Evolutionary conservation across 495 filamentous ascomycete species (phyloP), one percentile per base, ranked within the genome.

Genomic region (Gamarada debralockiae): DNA sequence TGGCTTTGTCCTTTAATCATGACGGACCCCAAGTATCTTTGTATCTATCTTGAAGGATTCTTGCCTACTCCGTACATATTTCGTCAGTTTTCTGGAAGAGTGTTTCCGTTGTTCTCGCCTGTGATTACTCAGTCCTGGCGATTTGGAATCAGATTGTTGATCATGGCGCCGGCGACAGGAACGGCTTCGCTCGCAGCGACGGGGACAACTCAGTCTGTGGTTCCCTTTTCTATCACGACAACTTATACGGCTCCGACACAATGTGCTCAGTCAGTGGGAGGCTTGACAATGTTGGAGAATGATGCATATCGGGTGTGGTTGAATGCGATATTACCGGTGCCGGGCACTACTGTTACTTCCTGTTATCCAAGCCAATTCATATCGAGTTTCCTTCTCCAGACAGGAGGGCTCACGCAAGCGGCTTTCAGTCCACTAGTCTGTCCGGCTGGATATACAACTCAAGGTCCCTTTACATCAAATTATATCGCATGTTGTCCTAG

Each of bases 401-500:
- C 55, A n/a, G 13, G 55, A 34, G 33, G 58, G 37, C 24, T 58
- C 50, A 24, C 22, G 10, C 24, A 56, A 48, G 27, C 58, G 27
- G 13, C 21, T 41, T 50, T 61, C 39, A 55, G 50, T 15, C 55
- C 55, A 15, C 50, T 61, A 0, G 58, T 61, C 21, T 58, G 46
- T 40, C 58, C 58, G 2, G 40, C 43, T 36, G 55, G 55, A 8
- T 61, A 56, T 41, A 27, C 52, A 5, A 49, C 50, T 3, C 39
- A 23, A 18, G 50, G 52, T 8, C 20, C 34, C 1, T 54, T 18
- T 2, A 29, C 12, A 0, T 44, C 20, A 14, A 50, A 58, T 18
- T 61, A 61, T 29, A 56, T 57, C 36, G 58, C 55, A 17, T 61
- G 55, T 7, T 61, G 58, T 48, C 58, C 58, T 3, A 37, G 13